Base-by-base conservation (phyloP, 2,329 filamentous ascomycete genomes). In the Epichloe elymi region DNA sequence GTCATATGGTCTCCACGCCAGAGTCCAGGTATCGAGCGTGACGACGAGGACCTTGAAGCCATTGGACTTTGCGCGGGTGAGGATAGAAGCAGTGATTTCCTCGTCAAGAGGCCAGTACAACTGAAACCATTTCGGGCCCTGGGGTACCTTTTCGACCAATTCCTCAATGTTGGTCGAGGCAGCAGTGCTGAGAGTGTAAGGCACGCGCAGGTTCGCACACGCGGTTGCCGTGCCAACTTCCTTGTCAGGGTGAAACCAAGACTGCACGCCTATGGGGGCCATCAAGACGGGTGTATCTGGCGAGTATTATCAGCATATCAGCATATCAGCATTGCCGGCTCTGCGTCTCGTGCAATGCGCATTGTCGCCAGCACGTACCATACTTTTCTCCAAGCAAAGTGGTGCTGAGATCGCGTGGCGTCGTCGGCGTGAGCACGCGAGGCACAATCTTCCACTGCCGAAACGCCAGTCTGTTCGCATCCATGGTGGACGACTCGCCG, bases 41-140 rank as follows among this genome's bases (percentile, higher is more conserved):
- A 89, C 80, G 6, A 88, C 77, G 0, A 88, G 70, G 0, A 80
- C 82, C 36, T 72, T 74, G 65, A 74, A 88, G 1, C 83, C 84
- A 35, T 70, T 74, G 0, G 66, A 70, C 59, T 79, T 79, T 0
- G 83, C 85, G 0, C 83, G 74, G 1, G 65, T 61, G 4, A 88
- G 70, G 15, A 88, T 67, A 1, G 78, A 84, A 0, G 74, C 67
- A 0, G 84, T 88, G 50, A 88, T 70, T 3, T 82, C 76, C 49
- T 88, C 75, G 50, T 79, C 75, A 19, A 73, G 67, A 0, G 85
- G 84, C 82, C 83, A 88, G 67, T 89, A 89, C 0, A 89, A 74
- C 61, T 89, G 85, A 62, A 76, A 89, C 82, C 83, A 89, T 11
- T 82, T 70, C 35, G 74, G 70, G 0, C 78, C 78, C 5, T 75